Evolutionary conservation across 176 grass and related monocot species (phyloP), one percentile per base, ranked within the genome.

Genomic region (Aegilops umbellulata): DNA sequence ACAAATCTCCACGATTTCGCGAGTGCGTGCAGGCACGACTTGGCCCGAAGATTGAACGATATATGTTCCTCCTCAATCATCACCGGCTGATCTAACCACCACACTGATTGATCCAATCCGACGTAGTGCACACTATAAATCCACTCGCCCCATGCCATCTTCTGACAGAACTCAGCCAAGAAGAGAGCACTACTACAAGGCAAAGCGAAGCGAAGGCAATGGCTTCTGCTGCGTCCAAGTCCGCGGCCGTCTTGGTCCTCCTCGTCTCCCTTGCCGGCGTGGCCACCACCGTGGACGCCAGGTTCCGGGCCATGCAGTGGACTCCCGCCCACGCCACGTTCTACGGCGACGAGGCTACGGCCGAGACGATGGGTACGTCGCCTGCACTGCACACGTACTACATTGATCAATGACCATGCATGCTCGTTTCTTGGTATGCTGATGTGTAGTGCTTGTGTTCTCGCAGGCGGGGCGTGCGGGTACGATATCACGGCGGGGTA

Each of bases 331-430:
- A 95, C 87, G 93, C 92, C 14, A 95, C 96, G 26, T 98, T 92
- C 88, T 98, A 98, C 25, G 93, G 96, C 80, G 92, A 94, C 68
- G 90, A 98, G 84, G 84, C 82, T 3, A 86, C 90, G 6, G 74
- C 92, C 2, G 90, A 91, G 80, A 95, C 92, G 22, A 88, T 95
- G 82, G 86, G 95, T 95, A 81, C 38, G 47, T 38, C 31, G 4
- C 58, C 16, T 73, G 24, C 32, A 38, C 78, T 25, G 22, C 32
- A 1, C 44, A 64, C 51, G 19, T 0, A n/a, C 26, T 1, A n/a
- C 32, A 15, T 10, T 49, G 81, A 41, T 53, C 62, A 57, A 25
- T 75, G 13, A 32, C 36, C 69, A 74, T 46, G 7, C 39, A 29
- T 15, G 65, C n/a, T 79, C 57, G 1, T 51, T 29, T n/a, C 36